phyloP scores from a whole-genome alignment of 441 rosid species.

The Populus hybrid region DNA sequence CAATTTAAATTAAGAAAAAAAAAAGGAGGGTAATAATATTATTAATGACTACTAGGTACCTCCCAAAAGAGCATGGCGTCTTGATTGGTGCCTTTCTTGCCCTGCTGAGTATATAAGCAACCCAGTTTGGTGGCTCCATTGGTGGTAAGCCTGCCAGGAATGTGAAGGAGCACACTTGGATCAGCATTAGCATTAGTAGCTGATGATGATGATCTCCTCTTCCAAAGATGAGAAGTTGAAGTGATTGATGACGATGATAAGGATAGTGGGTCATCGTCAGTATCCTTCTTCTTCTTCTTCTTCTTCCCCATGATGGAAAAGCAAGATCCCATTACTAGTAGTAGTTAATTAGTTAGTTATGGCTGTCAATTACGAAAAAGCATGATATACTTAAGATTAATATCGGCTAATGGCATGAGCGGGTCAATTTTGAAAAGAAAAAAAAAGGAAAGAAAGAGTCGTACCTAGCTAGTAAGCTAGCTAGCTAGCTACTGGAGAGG shows the following conservation, averaged over 20 bases:
- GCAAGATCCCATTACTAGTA: constrained; percentile 57
- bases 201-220: constrained; percentile 16
- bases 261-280: constrained; percentile 27
- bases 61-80: constrained; percentile 99
- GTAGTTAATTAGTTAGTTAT: too few species aligned
- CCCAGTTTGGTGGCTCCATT: constrained; percentile 76
- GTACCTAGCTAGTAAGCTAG: too few species aligned
- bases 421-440: too few species aligned
- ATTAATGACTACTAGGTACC: constrained; percentile 32
- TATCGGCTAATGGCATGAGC: too few species aligned
- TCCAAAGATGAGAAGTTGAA: constrained; percentile 23
- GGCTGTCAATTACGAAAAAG: too few species aligned
- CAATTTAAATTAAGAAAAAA: neutral
- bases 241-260: constrained; percentile 16
- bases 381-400: too few species aligned
- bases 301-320: constrained; percentile 35
- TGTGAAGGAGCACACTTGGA: constrained; percentile 50
- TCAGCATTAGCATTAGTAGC: constrained; percentile 24
- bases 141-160: constrained; percentile 69
- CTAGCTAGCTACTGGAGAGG: too few species aligned
- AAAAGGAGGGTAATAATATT: constrained; percentile 10
- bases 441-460: too few species aligned
- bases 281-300: constrained; percentile 22
- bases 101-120: constrained; percentile 80
- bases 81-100: constrained; percentile 98